Evolutionary conservation across 331 rosid species (phyloP).

Genomic region (Malus hybrid): DNA sequence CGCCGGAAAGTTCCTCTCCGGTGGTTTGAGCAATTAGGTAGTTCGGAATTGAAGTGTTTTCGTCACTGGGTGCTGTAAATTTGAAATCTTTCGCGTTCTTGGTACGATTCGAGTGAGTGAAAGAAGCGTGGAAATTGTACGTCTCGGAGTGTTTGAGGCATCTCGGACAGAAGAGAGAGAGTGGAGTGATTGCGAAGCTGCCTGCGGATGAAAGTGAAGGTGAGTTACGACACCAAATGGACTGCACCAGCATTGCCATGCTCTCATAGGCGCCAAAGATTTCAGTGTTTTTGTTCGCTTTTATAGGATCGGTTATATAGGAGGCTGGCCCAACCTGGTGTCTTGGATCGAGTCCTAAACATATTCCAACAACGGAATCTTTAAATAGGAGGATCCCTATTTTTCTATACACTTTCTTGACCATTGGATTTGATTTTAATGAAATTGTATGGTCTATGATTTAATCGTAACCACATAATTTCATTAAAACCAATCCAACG

Average conservation of each 20-base stretch:
- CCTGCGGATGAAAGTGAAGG: conserved; percentile 20
- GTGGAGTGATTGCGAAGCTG: conserved; percentile 7
- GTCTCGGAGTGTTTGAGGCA: conserved; percentile 3
- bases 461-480: too few species aligned
- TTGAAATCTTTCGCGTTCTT: conserved; percentile 12
- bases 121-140: conserved; percentile 1
- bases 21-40: conserved; percentile 2
- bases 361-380: too few species aligned
- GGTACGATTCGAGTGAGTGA: conserved; percentile 4
- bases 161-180: conserved; percentile 9
- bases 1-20: conserved; percentile 41
- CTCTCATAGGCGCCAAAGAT: not conserved
- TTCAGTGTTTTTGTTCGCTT: too few species aligned
- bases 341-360: too few species aligned
- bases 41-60: not conserved
- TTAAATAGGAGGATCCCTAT: too few species aligned
- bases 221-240: conserved; percentile 3
- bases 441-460: too few species aligned
- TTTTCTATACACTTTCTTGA: too few species aligned
- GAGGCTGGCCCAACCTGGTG: too few species aligned
- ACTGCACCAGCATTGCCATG: not conserved
- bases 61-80: conserved; percentile 5
- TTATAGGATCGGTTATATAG: too few species aligned
- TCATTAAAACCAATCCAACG: too few species aligned
- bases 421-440: too few species aligned